Conservation (phyloP, 1,284 basidiomycete genomes). For the Testicularia cyperi region DNA sequence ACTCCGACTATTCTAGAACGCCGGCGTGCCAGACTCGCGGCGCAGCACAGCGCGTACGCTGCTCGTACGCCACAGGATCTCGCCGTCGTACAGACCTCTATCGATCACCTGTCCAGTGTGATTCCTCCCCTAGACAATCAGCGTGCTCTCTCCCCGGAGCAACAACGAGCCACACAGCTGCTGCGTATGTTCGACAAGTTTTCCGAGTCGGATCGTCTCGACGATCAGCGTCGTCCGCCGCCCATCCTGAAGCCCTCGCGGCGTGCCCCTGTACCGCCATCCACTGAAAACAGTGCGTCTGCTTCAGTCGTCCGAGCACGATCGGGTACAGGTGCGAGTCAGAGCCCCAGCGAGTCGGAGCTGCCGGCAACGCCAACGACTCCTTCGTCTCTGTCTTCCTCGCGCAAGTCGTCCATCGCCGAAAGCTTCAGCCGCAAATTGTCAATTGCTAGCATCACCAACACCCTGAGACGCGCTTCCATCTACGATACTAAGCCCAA, state of each 20-base stretch:
- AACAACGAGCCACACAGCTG: constrained; percentile 21
- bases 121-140: constrained; percentile 45
- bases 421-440: constrained; percentile 18
- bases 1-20: constrained; percentile 26
- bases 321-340: too few relatives aligned
- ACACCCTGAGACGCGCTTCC: constrained; percentile 21
- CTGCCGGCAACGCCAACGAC: constrained; percentile 14
- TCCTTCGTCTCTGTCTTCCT: constrained; percentile 6
- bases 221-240: constrained; percentile 36
- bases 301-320: neutral
- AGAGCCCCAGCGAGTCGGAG: constrained; percentile 1
- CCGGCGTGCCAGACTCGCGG: constrained; percentile 31
- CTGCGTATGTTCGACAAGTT: constrained; percentile 25
- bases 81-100: constrained; percentile 37
- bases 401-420: constrained; percentile 11
- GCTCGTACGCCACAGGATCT: constrained; percentile 42
- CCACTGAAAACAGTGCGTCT: neutral
- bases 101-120: constrained; percentile 37
- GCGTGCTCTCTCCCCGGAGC: constrained; percentile 26
- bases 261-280: constrained; percentile 8
- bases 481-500: too few relatives aligned
- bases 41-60: constrained; percentile 32
- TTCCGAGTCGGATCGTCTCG: constrained; percentile 18
- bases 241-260: constrained; percentile 14
- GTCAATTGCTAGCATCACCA: constrained; percentile 27